Conservation (phyloP, 257 asterid species). For the Lycium ferocissimum region DNA sequence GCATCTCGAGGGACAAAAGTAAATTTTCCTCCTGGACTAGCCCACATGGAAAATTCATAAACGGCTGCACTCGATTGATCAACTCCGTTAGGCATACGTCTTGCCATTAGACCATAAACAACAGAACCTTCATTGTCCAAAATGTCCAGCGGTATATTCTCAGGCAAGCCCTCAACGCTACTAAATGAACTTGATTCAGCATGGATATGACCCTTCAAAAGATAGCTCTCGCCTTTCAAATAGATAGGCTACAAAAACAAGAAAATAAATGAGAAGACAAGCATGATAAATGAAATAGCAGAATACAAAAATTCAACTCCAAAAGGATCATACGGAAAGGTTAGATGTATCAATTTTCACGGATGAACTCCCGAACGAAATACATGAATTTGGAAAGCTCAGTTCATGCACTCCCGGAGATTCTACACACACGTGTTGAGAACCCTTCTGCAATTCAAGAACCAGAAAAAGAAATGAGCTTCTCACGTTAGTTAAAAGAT, state of each 20-base stretch:
- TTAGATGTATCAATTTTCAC: slow-evolving; percentile 69
- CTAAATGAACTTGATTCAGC: slow-evolving; percentile 50
- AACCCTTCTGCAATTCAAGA: slow-evolving; percentile 79
- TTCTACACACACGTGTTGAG: slow-evolving; percentile 74
- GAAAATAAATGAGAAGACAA: slow-evolving; percentile 34
- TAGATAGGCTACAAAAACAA: slow-evolving; percentile 73
- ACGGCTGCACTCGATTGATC: slow-evolving; percentile 53
- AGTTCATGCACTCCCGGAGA: slow-evolving; percentile 94
- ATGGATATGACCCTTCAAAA: slow-evolving; percentile 73
- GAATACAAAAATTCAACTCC: slow-evolving; percentile 20
- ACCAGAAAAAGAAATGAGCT: slow-evolving; percentile 33
- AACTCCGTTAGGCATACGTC: slow-evolving; percentile 48
- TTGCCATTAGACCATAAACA: slow-evolving; percentile 62
- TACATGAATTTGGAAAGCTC: slow-evolving; percentile 79
- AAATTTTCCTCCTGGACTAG: slow-evolving; percentile 66
- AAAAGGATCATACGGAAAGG: slow-evolving; percentile 59
- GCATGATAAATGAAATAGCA: slow-evolving; percentile 22
- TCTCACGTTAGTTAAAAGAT: slow-evolving; percentile 33
- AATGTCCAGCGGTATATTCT: slow-evolving; percentile 64
- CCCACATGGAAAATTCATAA: slow-evolving; percentile 85
- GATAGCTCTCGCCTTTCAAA: slow-evolving; percentile 85
- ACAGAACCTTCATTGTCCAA: slow-evolving; percentile 57
- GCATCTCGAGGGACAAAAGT: slow-evolving; percentile 77
- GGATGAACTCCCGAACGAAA: slow-evolving; percentile 79
- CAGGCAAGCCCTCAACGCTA: slow-evolving; percentile 53